Conservation (phyloP, 352 stramenopile genomes). For the Pythium sp. region DNA sequence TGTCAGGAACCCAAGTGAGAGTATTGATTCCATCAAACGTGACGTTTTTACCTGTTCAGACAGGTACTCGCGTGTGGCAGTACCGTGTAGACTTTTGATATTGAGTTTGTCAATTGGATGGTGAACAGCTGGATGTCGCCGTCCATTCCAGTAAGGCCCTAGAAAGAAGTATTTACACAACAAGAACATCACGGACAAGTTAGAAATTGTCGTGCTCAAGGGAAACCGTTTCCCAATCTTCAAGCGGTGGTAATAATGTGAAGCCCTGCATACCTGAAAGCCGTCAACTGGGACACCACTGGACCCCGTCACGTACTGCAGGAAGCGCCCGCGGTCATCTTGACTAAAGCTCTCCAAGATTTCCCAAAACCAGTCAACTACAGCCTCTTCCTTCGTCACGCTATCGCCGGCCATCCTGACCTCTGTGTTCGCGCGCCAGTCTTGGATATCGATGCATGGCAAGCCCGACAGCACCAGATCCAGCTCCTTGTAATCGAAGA, state of each 20-base stretch:
- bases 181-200: neutral
- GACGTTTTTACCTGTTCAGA: slow-evolving; percentile 56
- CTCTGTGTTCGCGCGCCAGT: slow-evolving; percentile 84
- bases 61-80: slow-evolving; percentile 79
- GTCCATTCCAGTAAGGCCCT: slow-evolving; percentile 76
- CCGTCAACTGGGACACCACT: slow-evolving; percentile 78
- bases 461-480: slow-evolving; percentile 77
- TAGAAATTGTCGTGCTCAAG: neutral
- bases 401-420: slow-evolving; percentile 36
- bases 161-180: neutral
- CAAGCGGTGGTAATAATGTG: neutral
- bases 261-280: slow-evolving; percentile 44
- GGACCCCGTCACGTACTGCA: slow-evolving; percentile 86
- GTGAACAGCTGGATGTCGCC: slow-evolving; percentile 72
- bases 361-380: slow-evolving; percentile 83
- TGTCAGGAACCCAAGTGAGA: neutral
- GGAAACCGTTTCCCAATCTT: neutral
- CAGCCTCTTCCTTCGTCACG: slow-evolving; percentile 28
- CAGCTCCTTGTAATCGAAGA: slow-evolving; percentile 99
- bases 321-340: slow-evolving; percentile 55
- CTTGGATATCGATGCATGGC: slow-evolving; percentile 76
- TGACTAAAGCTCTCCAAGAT: slow-evolving; percentile 58
- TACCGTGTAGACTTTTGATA: slow-evolving; percentile 45
- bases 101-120: slow-evolving; percentile 54
- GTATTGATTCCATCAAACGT: neutral